A percentile compares a stretch with the other conserved stretches of the same genome.
Conservation (phyloP, 305 asterid genomes). For the Plantago coronopus region DNA sequence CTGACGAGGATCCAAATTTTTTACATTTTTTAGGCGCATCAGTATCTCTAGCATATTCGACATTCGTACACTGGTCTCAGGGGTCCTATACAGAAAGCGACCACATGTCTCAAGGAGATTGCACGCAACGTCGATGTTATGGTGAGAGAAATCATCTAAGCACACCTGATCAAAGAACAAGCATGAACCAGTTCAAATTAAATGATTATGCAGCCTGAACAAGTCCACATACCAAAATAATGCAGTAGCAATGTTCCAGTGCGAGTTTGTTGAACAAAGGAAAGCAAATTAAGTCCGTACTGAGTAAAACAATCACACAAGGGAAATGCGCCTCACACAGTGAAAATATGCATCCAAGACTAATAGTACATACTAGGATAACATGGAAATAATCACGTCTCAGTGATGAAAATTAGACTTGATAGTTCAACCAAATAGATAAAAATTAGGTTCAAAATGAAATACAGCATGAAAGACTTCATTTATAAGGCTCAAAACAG, state of each 20-base stretch:
- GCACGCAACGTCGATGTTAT: constrained; percentile 95
- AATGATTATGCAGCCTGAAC: constrained; percentile 8
- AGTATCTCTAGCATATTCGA: constrained; percentile 95
- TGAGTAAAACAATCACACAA: not conserved
- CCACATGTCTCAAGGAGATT: constrained; percentile 99
- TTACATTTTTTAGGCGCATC: constrained; percentile 97
- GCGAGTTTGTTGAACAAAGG: constrained; percentile 3
- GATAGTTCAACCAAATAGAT: too few species aligned
- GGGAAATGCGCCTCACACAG: not conserved
- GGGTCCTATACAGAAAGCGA: constrained; percentile 93
- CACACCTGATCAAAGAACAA: constrained; percentile 63
- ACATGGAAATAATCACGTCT: too few species aligned
- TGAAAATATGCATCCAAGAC: too few species aligned
- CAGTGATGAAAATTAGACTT: too few species aligned
- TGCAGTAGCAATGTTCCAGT: too few species aligned
- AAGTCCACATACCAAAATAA: constrained; percentile 18
- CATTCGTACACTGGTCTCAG: constrained; percentile 91
- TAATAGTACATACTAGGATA: too few species aligned
- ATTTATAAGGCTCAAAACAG: too few species aligned
- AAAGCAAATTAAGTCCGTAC: constrained; percentile 2
- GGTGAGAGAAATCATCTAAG: constrained; percentile 96
- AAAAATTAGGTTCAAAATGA: too few species aligned
- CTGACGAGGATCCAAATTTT: constrained; percentile 98
- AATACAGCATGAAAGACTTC: too few species aligned
- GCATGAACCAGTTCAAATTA: constrained; percentile 19